Evolutionary conservation across 495 filamentous ascomycete species (phyloP), one percentile per base, ranked within the genome.

Genomic region (Beverwykella pulmonaria): DNA sequence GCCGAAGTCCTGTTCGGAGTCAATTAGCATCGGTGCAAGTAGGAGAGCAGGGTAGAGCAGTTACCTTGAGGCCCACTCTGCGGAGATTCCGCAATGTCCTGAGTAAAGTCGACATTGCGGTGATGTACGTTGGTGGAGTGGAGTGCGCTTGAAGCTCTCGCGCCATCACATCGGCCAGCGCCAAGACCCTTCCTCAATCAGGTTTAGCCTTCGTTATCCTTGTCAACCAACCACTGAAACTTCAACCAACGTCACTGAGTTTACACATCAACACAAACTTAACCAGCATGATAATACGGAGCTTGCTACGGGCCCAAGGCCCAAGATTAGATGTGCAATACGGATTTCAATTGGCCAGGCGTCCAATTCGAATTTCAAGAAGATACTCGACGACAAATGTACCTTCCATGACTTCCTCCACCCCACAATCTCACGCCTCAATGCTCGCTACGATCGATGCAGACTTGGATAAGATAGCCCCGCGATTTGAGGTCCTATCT

Each of bases 381-480:
- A 67, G 67, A 56, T 71, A 63, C 34, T 70, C 73, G 14, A 71
- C 69, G 58, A 65, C 66, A 32, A 67, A 60, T 61, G 25, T 68
- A 29, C 23, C 75, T 34, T 9, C 70, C 0, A 63, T 54, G 22
- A 20, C 65, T 44, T 32, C 66, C 29, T 59, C 71, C 53, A 53
- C 54, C 25, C 70, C 56, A 47, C 68, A 69, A 32, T 78, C 73
- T 19, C 69, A 73, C 23, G 77, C 74, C 29, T 77, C 79, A 26
- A 81, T 87, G 77, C 75, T 92, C 34, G 85, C 83, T 20, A 82
- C 85, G 12, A 87, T 98, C 26, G 90, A 85, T 14, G 82, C 80
- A 32, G 93, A 99, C 73, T 80, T 98, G 44, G 95, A 98, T 74
- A 88, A 83, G 68, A 88, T 98, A 63, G 89, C 92, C 8, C 94